These are phyloP conservation scores for Penicillium sp. DNA, from an alignment of 2,329 filamentous ascomycete species.

Conservation along the genomic window DNA sequence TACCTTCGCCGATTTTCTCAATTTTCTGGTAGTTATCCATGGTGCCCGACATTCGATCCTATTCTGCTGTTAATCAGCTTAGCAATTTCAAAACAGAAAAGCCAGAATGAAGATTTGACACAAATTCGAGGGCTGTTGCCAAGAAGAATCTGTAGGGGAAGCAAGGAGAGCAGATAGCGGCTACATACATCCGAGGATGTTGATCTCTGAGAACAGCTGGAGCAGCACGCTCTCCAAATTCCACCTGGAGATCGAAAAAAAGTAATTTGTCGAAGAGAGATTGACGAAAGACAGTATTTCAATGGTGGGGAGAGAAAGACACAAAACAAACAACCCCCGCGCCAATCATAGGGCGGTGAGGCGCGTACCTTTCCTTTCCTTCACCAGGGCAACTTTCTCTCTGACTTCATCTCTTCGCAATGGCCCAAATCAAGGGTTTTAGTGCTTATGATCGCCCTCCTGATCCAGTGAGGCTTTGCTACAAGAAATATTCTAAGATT, in stretches of 20 bases:
- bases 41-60: slow-evolving; percentile 16
- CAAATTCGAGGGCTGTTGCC: slow-evolving; percentile 9
- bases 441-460: slow-evolving; percentile 80
- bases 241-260: slow-evolving; percentile 6
- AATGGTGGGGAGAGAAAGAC: slow-evolving; percentile 28
- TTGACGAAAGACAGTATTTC: slow-evolving; percentile 7
- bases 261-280: slow-evolving; percentile 9
- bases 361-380: slow-evolving; percentile 15
- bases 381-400: neutral
- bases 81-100: neutral
- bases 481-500: slow-evolving; percentile 70
- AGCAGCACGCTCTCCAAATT: slow-evolving; percentile 9
- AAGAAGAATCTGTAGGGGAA: slow-evolving; percentile 8
- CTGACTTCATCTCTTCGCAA: slow-evolving; percentile 10
- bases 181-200: slow-evolving; percentile 1
- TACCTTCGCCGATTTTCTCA: slow-evolving; percentile 95
- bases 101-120: slow-evolving; percentile 1
- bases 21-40: slow-evolving; percentile 98
- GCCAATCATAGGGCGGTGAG: slow-evolving; percentile 32
- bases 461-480: slow-evolving; percentile 64
- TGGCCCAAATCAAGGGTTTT: slow-evolving; percentile 46
- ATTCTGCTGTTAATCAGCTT: slow-evolving; percentile 3
- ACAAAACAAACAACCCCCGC: slow-evolving; percentile 39
- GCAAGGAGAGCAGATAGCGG: slow-evolving; percentile 15
- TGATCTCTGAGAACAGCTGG: slow-evolving; percentile 2